These are phyloP conservation scores for Boletales sp. DNA, from an alignment of 768 basidiomycete genomes.

Conservation along the genomic window DNA sequence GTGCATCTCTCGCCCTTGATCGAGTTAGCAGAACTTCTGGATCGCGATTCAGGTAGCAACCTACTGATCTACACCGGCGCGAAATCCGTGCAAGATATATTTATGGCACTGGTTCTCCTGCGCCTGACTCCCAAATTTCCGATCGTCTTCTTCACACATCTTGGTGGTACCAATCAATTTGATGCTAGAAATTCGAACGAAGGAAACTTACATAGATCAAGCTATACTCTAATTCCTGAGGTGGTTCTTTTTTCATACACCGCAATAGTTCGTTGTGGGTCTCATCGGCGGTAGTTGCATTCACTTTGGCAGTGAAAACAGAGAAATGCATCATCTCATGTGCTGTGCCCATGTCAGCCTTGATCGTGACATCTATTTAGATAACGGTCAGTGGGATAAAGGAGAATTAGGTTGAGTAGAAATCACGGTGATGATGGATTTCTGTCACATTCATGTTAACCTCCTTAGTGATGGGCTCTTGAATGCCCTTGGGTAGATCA, in stretches of 20 bases:
- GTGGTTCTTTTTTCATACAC: conserved; percentile 2
- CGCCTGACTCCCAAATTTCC: not conserved
- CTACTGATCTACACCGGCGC: conserved; percentile 5
- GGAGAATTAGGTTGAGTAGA: too few relatives aligned
- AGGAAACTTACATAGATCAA: conserved; percentile 1
- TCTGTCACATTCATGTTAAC: conserved; percentile 65
- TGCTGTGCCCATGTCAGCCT: too few relatives aligned
- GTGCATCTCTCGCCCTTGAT: conserved; percentile 10
- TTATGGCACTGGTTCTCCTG: not conserved
- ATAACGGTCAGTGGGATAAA: too few relatives aligned
- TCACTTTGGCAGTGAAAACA: conserved; percentile 23
- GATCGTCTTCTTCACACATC: conserved; percentile 8
- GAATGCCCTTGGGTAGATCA: conserved; percentile 45
- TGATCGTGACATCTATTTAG: too few relatives aligned
- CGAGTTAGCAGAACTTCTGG: not conserved
- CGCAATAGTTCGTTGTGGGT: not conserved
- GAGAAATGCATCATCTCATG: conserved; percentile 14
- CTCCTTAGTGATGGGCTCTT: conserved; percentile 39
- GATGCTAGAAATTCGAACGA: not conserved
- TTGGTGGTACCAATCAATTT: not conserved
- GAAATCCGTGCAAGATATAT: conserved; percentile 7
- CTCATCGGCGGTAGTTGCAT: not conserved
- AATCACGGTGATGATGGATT: conserved; percentile 35
- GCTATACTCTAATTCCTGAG: not conserved
- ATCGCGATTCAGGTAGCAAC: conserved; percentile 4